These are phyloP conservation scores for Coccomyxa subellipsoidea DNA, from an alignment of 163 green algal genomes.

Conservation along the genomic window DNA sequence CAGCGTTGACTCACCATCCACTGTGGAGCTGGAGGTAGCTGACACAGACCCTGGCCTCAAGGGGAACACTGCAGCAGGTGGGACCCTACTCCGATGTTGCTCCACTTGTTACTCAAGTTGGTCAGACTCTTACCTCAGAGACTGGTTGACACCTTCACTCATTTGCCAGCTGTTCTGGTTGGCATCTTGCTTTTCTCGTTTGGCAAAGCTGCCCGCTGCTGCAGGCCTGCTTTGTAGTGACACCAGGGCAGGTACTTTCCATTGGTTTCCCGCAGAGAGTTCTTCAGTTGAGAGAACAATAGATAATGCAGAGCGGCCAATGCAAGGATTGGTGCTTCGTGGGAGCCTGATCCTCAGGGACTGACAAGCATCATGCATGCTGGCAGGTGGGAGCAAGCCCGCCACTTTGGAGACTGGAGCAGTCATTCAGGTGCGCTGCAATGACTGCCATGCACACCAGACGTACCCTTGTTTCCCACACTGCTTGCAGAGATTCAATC, in stretches of 20 bases:
- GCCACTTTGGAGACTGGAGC: slow-evolving; percentile 91
- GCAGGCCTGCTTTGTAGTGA: not conserved
- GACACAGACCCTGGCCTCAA: slow-evolving; percentile 88
- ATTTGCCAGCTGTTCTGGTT: not conserved
- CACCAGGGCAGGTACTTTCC: too few relatives aligned
- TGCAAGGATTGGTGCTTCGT: not conserved
- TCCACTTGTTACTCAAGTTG: not conserved
- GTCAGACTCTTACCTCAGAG: not conserved
- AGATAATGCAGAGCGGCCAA: too few relatives aligned
- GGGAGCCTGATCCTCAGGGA: not conserved
- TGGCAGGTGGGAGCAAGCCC: slow-evolving; percentile 83
- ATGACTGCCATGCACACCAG: not conserved
- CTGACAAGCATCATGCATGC: not conserved
- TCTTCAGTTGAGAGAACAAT: too few relatives aligned
- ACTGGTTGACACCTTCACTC: not conserved
- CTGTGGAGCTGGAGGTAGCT: slow-evolving; percentile 79
- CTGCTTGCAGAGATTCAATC: not conserved
- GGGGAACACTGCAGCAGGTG: slow-evolving; percentile 77
- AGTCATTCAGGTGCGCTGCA: slow-evolving; percentile 58
- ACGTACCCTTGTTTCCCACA: not conserved
- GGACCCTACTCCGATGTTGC: not conserved
- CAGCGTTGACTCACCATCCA: slow-evolving; percentile 82
- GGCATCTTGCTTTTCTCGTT: too few relatives aligned
- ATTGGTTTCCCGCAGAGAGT: too few relatives aligned
- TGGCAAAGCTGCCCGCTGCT: too few relatives aligned